These are phyloP conservation scores for Penicillium maclennaniae DNA, from an alignment of 495 filamentous ascomycete genomes.

Conservation along the genomic window DNA sequence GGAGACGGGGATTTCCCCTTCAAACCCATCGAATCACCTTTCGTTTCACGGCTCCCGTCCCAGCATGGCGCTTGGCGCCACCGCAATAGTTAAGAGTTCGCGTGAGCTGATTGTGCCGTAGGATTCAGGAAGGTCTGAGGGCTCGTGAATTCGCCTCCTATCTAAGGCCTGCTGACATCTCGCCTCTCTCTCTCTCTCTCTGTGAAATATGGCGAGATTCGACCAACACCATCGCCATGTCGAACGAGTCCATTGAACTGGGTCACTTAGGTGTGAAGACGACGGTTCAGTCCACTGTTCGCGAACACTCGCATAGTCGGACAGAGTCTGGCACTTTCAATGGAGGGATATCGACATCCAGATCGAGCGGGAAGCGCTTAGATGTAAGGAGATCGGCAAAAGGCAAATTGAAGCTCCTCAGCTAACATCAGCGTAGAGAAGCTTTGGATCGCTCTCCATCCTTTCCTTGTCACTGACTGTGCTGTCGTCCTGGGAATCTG, in stretches of 20 bases:
- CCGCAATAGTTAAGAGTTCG: slow-evolving; percentile 13
- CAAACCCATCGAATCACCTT: neutral
- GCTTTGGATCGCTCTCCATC: slow-evolving; percentile 27
- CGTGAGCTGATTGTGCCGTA: slow-evolving; percentile 2
- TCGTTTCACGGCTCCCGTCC: neutral
- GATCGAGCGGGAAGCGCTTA: slow-evolving; percentile 13
- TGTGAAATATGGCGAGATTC: neutral
- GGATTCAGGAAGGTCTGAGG: neutral
- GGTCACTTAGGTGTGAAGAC: slow-evolving; percentile 12
- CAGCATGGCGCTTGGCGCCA: neutral
- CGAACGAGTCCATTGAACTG: slow-evolving; percentile 15
- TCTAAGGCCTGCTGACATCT: neutral
- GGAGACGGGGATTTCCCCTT: neutral
- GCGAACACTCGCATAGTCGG: slow-evolving; percentile 2
- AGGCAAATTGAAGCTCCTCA: neutral
- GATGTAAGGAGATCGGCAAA: slow-evolving; percentile 6
- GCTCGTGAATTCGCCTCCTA: neutral
- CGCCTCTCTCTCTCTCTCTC: neutral
- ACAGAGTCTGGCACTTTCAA: slow-evolving; percentile 7
- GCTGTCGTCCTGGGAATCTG: slow-evolving; percentile 28
- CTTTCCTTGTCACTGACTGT: slow-evolving; percentile 26
- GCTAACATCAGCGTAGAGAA: slow-evolving; percentile 16
- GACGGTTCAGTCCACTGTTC: slow-evolving; percentile 1
- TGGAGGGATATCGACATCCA: slow-evolving; percentile 14
- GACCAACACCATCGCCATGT: slow-evolving; percentile 3